Base-by-base conservation (phyloP, 306 rosid genomes). In the Casuarina glauca region DNA sequence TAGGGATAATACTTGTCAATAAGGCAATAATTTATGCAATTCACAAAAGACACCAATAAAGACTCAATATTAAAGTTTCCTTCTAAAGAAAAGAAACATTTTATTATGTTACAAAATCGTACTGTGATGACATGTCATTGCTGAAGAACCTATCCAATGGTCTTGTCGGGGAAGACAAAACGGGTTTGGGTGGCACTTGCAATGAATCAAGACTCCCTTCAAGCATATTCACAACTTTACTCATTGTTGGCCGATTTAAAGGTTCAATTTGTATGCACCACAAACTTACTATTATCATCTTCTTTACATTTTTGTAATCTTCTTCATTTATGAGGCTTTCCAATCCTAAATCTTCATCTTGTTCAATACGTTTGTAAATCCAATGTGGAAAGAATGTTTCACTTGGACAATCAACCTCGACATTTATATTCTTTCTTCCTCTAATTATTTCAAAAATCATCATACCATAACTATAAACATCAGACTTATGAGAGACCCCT, bases 371-470 rank as follows among this genome's bases (percentile, higher is more conserved):
- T 26, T 76, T 81, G 41, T 84, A 80, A 70, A 87, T 69, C 84
- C 83, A 86, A 3, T 73, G 63, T 0, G 88, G 81, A 76, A 84
- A 84, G 53, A 79, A 79, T 63, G 76, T 69, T 64, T 84, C 86
- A 72, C 84, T 87, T 0, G 46, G 9, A 63, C 15, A 4, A 44
- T 83, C 77, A 67, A 6, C 70, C 20, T 57, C 41, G 2, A 74
- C 48, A 58, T 84, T 49, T 4, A 60, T 3, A 41, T 82, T 84
- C 17, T 48, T 71, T 69, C 79, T 84, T 16, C 85, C 85, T 6
- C 86, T 85, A 11, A 87, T 71, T 72, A 85, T 82, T 44, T 87
- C 86, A 3, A 87, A 51, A 53, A 84, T 66, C 85, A 84, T 81
- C 86, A 84, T 86, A 54, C 86, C 86, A 17, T 60, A 79, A 5